phyloP scores from a whole-genome alignment of 2,329 filamentous ascomycete species.

The Botrytis sinoallii region DNA sequence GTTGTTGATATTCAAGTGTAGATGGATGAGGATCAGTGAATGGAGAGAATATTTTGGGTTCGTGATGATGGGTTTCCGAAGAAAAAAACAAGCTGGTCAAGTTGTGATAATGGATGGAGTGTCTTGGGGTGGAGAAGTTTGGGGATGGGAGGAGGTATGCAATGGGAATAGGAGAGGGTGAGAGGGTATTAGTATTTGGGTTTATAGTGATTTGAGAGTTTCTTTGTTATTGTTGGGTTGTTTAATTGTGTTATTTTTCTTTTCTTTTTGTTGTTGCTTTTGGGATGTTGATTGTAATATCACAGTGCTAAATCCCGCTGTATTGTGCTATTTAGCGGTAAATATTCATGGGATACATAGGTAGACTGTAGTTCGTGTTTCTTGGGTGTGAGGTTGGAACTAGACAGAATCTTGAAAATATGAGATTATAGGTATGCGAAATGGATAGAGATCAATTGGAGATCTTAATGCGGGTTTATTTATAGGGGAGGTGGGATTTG shows the following conservation, averaged over 20 bases:
- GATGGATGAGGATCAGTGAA: background rate
- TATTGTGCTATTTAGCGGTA: background rate
- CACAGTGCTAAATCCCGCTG: too few species aligned
- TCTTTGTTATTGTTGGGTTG: background rate
- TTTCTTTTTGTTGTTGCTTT: too few species aligned
- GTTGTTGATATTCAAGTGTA: rapidly evolving
- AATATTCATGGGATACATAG: background rate
- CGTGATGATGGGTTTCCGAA: background rate
- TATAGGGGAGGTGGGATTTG: too few species aligned
- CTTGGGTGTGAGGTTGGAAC: background rate
- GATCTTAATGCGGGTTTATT: background rate
- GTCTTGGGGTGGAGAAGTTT: background rate
- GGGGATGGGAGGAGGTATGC: background rate
- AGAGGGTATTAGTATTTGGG: too few species aligned
- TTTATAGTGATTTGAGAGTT: background rate
- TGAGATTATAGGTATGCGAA: too few species aligned
- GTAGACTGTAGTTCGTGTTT: background rate
- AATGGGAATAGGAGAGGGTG: background rate
- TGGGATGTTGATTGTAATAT: background rate
- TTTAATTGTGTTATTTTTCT: too few species aligned
- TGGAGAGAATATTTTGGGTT: background rate
- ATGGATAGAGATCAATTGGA: background rate
- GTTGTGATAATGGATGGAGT: too few species aligned
- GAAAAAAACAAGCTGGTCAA: too few species aligned
- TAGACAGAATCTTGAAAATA: background rate